These are phyloP conservation scores for Avena sativa DNA, from an alignment of 176 grass and related monocot genomes.

Conservation along the genomic window DNA sequence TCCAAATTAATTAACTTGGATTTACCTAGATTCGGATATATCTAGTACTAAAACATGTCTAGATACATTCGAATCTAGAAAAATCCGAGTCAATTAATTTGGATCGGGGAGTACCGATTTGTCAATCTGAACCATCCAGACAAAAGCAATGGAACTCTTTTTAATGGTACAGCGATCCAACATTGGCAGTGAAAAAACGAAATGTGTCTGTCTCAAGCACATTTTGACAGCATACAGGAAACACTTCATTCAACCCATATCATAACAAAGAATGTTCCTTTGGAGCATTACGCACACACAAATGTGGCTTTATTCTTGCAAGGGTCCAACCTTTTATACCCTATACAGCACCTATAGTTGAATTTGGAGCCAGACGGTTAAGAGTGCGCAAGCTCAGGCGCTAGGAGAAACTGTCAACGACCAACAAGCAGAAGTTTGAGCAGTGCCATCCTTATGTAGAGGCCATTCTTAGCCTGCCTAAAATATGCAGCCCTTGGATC, in stretches of 20 bases:
- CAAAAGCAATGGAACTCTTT: background rate
- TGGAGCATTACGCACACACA: background rate
- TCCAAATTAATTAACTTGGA: no score
- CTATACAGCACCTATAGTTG: background rate
- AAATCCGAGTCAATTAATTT: no score
- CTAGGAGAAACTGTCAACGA: conserved; percentile 48
- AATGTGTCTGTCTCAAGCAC: background rate
- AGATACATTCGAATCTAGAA: no score
- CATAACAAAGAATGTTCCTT: conserved; percentile 14
- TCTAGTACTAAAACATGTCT: no score
- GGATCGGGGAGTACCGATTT: background rate
- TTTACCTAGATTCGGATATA: no score
- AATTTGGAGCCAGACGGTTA: conserved; percentile 21
- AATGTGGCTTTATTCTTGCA: background rate
- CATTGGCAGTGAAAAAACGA: background rate
- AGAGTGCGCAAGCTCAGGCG: background rate
- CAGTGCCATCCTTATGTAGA: conserved; percentile 95
- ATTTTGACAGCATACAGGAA: background rate
- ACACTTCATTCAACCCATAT: background rate
- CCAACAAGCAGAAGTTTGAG: conserved; percentile 91
- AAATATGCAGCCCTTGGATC: conserved; percentile 94
- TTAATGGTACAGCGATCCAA: background rate
- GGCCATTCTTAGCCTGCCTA: conserved; percentile 92
- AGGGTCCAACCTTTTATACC: conserved; percentile 29
- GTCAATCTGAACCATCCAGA: background rate